Evolutionary conservation across 352 stramenopile species (phyloP).

Genomic region (Pythium aphanidermatum): DNA sequence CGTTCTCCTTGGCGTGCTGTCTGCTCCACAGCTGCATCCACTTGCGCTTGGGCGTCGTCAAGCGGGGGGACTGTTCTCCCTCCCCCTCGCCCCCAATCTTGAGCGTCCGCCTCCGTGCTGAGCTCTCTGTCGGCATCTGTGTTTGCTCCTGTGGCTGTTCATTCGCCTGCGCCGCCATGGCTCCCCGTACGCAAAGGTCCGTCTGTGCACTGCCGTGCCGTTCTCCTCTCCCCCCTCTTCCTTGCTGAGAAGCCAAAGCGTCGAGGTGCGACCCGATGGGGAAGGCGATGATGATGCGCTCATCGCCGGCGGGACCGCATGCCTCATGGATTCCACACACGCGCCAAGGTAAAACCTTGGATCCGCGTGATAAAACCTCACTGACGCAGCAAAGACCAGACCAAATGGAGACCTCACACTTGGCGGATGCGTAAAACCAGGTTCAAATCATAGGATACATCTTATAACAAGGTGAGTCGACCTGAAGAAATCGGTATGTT

Average conservation of each 20-base stretch:
- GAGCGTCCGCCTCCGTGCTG: not conserved
- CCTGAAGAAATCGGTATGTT: too few species aligned
- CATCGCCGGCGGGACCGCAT: too few species aligned
- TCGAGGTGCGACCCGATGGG: constrained; percentile 1
- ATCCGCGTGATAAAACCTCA: constrained; percentile 10
- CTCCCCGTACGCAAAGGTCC: too few species aligned
- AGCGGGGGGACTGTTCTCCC: constrained; percentile 11
- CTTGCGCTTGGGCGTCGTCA: constrained; percentile 66
- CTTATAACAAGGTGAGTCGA: not conserved
- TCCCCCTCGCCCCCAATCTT: constrained; percentile 5
- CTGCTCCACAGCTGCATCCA: constrained; percentile 74
- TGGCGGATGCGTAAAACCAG: not conserved
- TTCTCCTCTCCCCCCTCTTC: too few species aligned
- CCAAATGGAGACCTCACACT: not conserved
- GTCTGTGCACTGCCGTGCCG: too few species aligned
- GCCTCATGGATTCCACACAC: too few species aligned
- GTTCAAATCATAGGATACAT: not conserved
- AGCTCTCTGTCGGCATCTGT: not conserved
- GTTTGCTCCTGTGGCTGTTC: too few species aligned
- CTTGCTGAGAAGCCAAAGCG: too few species aligned
- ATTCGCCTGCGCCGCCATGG: not conserved
- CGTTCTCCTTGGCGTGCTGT: constrained; percentile 37
- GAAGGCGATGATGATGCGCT: constrained; percentile 11
- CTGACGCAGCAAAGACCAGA: not conserved
- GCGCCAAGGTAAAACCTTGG: too few species aligned